These are phyloP conservation scores for Lichtheimia ornata DNA, from an alignment of 371 early-diverging fungal genomes.

Conservation along the genomic window DNA sequence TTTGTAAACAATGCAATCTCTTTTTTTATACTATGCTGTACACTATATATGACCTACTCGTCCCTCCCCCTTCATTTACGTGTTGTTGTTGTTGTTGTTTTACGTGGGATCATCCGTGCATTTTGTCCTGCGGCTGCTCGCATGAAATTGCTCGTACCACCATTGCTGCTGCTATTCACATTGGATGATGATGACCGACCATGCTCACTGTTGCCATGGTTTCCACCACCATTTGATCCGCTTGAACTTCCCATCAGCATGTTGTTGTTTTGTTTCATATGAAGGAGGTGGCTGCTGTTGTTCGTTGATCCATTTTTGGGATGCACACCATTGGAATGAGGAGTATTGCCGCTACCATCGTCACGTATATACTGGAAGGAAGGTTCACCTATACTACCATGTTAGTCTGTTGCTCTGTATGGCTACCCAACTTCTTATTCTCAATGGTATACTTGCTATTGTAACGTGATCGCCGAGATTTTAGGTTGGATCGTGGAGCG, in stretches of 20 bases:
- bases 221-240: no score
- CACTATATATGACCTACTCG: neutral
- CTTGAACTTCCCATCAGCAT: no score
- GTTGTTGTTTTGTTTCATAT: no score
- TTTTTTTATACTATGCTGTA: neutral
- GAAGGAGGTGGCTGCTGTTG: no score
- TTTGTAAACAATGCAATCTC: conserved; percentile 1
- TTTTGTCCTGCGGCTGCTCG: neutral
- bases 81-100: neutral
- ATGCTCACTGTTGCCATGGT: no score
- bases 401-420: neutral
- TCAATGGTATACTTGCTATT: conserved; percentile 6
- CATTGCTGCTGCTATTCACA: neutral
- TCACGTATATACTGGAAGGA: conserved; percentile 8
- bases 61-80: neutral
- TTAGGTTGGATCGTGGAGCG: conserved; percentile 8
- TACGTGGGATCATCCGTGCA: conserved; percentile 9
- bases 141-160: conserved; percentile 9
- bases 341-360: conserved; percentile 2
- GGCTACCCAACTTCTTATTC: neutral
- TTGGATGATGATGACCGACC: neutral
- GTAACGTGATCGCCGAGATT: conserved; percentile 15
- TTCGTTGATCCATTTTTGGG: no score
- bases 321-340: no score
- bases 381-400: conserved; percentile 6